Percentiles rank a stretch among this genome's conserved stretches.
These are phyloP conservation scores for Hypoxylon sp. DNA, from an alignment of 2,329 filamentous ascomycete genomes.

Conservation along the genomic window DNA sequence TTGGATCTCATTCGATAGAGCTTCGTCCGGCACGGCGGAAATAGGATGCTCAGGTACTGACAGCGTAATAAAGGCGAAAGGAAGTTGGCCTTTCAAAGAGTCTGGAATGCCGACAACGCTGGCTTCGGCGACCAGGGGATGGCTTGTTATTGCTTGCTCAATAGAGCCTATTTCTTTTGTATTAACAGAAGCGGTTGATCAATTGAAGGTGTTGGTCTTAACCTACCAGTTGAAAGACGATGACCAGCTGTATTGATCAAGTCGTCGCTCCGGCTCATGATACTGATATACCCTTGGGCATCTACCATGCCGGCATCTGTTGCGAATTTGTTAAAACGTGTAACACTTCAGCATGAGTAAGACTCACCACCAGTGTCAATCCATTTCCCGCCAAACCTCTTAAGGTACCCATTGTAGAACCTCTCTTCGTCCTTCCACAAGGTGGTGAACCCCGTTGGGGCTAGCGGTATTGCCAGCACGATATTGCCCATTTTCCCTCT, in stretches of 20 bases:
- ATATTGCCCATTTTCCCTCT: slow-evolving; percentile 89
- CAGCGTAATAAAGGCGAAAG: slow-evolving; percentile 85
- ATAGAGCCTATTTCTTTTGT: slow-evolving; percentile 73
- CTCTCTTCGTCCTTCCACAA: slow-evolving; percentile 88
- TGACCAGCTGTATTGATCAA: slow-evolving; percentile 97
- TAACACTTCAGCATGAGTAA: neutral
- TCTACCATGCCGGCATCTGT: slow-evolving; percentile 87
- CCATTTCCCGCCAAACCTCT: slow-evolving; percentile 85
- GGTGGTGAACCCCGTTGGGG: slow-evolving; percentile 86
- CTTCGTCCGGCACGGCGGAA: slow-evolving; percentile 63
- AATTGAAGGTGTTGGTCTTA: too few relatives aligned
- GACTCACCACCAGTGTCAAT: slow-evolving; percentile 78
- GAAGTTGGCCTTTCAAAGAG: slow-evolving; percentile 87
- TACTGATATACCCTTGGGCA: slow-evolving; percentile 74
- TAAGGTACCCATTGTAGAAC: slow-evolving; percentile 88
- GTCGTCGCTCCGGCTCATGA: slow-evolving; percentile 80
- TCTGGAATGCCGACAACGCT: slow-evolving; percentile 91
- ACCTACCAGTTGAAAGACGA: slow-evolving; percentile 84
- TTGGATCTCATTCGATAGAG: slow-evolving; percentile 74
- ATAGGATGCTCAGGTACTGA: slow-evolving; percentile 61
- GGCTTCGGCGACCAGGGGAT: slow-evolving; percentile 83
- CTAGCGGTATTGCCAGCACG: slow-evolving; percentile 83
- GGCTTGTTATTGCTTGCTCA: slow-evolving; percentile 89
- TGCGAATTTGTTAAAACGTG: slow-evolving; percentile 15
- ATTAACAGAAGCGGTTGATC: neutral